Evolutionary conservation across 257 asterid species (phyloP).

Genomic region (Scutellaria minor): DNA sequence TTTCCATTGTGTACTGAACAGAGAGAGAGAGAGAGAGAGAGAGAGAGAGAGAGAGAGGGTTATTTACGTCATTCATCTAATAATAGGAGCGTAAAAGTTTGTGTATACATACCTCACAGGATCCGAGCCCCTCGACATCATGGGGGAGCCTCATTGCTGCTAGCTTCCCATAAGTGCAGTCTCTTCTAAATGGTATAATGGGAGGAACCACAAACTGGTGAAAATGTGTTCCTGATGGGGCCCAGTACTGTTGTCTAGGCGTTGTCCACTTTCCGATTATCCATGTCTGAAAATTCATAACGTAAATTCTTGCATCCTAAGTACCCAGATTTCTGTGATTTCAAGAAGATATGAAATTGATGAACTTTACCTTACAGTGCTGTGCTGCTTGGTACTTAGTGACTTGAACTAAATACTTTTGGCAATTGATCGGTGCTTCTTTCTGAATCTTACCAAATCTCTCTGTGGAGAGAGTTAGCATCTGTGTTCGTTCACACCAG

Average conservation of each 20-base stretch:
- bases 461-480: slow-evolving; percentile 83
- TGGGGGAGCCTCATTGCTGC: slow-evolving; percentile 92
- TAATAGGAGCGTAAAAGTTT: neutral
- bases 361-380: slow-evolving; percentile 66
- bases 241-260: slow-evolving; percentile 77
- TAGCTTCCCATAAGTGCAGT: slow-evolving; percentile 79
- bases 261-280: slow-evolving; percentile 83
- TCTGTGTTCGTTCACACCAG: slow-evolving; percentile 47
- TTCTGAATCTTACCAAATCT: slow-evolving; percentile 76
- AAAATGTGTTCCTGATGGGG: slow-evolving; percentile 79
- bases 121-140: slow-evolving; percentile 82
- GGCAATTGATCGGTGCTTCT: slow-evolving; percentile 68
- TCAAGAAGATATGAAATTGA: neutral
- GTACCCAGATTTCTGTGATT: neutral
- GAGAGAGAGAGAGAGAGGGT: no score
- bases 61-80: neutral
- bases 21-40: neutral
- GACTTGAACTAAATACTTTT: slow-evolving; percentile 73
- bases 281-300: slow-evolving; percentile 60
- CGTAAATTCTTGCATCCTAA: neutral
- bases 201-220: slow-evolving; percentile 94
- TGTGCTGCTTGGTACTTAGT: slow-evolving; percentile 76
- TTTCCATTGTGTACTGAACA: slow-evolving; percentile 76
- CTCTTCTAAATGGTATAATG: slow-evolving; percentile 76
- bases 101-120: slow-evolving; percentile 77